phyloP scores from a whole-genome alignment of 2,329 filamentous ascomycete genomes.

The Aspergillus carbonarius region DNA sequence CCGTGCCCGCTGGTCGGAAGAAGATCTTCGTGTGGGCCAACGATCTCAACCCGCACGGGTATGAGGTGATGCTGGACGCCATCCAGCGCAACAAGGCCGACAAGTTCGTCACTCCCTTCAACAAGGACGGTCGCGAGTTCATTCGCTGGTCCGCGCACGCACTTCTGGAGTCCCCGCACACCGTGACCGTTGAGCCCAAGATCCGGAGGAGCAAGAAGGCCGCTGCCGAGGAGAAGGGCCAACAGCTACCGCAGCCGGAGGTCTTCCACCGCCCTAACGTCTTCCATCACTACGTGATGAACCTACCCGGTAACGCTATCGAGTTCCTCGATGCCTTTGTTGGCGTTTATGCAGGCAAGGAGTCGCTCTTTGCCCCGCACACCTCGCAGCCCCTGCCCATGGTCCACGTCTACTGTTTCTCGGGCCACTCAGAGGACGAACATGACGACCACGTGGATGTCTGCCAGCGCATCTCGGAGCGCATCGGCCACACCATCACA shows the following conservation, averaged over 20 bases:
- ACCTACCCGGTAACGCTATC: constrained; percentile 85
- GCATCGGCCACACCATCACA: constrained; percentile 60
- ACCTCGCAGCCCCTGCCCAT: constrained; percentile 67
- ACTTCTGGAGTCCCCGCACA: constrained; percentile 53
- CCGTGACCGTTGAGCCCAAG: constrained; percentile 53
- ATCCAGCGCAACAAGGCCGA: constrained; percentile 76
- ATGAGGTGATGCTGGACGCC: constrained; percentile 67
- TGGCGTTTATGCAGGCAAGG: constrained; percentile 74
- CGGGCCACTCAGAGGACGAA: constrained; percentile 75
- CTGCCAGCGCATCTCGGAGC: constrained; percentile 63
- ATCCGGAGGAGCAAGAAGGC: constrained; percentile 23
- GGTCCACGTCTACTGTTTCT: constrained; percentile 94
- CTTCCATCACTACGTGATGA: constrained; percentile 97
- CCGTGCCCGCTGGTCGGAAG: constrained; percentile 85
- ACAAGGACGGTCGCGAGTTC: constrained; percentile 78
- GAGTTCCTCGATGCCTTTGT: constrained; percentile 76
- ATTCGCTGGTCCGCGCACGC: constrained; percentile 68
- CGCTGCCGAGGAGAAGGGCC: constrained; percentile 29
- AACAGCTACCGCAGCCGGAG: constrained; percentile 26
- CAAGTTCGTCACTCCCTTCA: constrained; percentile 74
- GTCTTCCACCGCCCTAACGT: constrained; percentile 57
- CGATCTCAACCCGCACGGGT: constrained; percentile 91
- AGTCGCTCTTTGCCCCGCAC: constrained; percentile 63
- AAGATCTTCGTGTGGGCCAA: constrained; percentile 94
- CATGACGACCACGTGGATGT: constrained; percentile 60